Conservation (phyloP, 2,329 filamentous ascomycete species). For the Aspergillus sp. region DNA sequence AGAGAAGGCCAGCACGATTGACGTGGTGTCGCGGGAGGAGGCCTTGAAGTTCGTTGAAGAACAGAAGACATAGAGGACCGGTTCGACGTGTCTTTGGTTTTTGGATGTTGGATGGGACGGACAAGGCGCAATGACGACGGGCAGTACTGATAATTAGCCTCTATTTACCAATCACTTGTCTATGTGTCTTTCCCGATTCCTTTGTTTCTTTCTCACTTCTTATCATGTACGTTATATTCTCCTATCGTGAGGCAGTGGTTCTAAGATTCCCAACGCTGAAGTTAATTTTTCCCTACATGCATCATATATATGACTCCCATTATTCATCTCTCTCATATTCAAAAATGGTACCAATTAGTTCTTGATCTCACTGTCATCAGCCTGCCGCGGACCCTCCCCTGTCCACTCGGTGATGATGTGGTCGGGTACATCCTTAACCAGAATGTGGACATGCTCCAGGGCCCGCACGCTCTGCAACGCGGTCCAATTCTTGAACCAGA, state of each 20-base stretch:
- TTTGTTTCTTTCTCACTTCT: constrained; percentile 9
- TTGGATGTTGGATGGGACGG: constrained; percentile 12
- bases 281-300: constrained; percentile 1
- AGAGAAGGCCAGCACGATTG: constrained; percentile 92
- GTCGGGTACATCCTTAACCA: constrained; percentile 50
- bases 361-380: not conserved
- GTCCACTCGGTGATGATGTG: constrained; percentile 47
- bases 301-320: not conserved
- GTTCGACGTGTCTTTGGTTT: constrained; percentile 5
- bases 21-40: constrained; percentile 82
- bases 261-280: constrained; percentile 20
- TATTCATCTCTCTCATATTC: not conserved
- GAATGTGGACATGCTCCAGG: constrained; percentile 57
- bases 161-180: constrained; percentile 4
- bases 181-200: not conserved
- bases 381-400: constrained; percentile 24
- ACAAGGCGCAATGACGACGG: constrained; percentile 14
- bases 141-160: constrained; percentile 5
- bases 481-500: constrained; percentile 67
- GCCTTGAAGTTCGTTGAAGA: constrained; percentile 94
- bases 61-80: constrained; percentile 51
- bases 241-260: constrained; percentile 1
- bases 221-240: constrained; percentile 1
- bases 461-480: constrained; percentile 60
- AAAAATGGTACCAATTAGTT: not conserved